Percentiles rank a stretch among this genome's conserved stretches.
phyloP scores from a whole-genome alignment of 306 rosid genomes.

The Prunus mira region DNA sequence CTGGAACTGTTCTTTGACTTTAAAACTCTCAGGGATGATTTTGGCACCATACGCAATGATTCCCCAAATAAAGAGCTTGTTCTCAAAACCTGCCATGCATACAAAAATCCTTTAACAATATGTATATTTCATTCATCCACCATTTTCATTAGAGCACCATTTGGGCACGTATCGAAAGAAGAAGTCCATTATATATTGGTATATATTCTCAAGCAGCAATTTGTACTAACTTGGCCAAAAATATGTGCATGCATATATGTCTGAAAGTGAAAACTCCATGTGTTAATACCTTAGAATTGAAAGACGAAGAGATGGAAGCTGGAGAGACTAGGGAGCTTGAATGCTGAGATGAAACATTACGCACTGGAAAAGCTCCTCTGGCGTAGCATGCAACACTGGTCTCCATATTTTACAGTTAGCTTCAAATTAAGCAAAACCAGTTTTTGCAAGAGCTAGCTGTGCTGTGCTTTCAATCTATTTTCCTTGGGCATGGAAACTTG shows the following conservation, averaged over 20 bases:
- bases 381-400: constrained; percentile 25
- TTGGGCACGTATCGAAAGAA: neutral
- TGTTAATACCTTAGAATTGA: constrained; percentile 29
- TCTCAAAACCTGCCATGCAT: constrained; percentile 60
- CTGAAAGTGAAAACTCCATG: neutral
- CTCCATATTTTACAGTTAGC: constrained; percentile 18
- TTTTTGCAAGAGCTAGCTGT: neutral
- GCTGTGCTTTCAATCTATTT: neutral
- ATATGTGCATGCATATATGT: neutral
- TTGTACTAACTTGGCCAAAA: neutral
- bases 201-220: neutral
- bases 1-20: constrained; percentile 49
- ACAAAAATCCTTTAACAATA: neutral
- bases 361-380: constrained; percentile 24
- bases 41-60: constrained; percentile 59
- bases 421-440: too few species aligned
- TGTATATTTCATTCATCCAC: neutral
- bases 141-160: neutral
- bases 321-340: constrained; percentile 27
- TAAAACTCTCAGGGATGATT: constrained; percentile 53
- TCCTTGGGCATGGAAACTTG: neutral
- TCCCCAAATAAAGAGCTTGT: constrained; percentile 85
- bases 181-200: neutral
- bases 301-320: constrained; percentile 31
- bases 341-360: constrained; percentile 29